These are phyloP conservation scores for Didymella keratinophila DNA, from an alignment of 2,329 filamentous ascomycete genomes.

Conservation along the genomic window DNA sequence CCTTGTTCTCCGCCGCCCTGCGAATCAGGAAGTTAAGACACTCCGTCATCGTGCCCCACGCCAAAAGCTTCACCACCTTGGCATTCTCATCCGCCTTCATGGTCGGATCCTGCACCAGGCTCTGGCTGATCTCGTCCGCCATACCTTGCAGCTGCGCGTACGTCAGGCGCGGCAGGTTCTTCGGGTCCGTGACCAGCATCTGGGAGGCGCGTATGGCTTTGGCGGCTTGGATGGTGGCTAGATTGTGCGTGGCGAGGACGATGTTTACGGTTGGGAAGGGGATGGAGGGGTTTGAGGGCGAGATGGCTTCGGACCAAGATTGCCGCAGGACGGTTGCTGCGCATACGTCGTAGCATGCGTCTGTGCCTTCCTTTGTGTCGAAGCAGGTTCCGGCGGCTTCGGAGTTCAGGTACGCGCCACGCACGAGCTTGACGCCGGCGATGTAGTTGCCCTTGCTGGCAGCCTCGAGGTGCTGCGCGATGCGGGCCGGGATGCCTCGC, in stretches of 20 bases:
- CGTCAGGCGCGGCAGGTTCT: slow-evolving; percentile 48
- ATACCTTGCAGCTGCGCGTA: slow-evolving; percentile 92
- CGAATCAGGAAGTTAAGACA: slow-evolving; percentile 78
- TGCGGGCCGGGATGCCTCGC: slow-evolving; percentile 54
- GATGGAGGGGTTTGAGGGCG: slow-evolving; percentile 46
- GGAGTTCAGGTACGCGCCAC: slow-evolving; percentile 63
- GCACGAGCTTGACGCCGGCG: slow-evolving; percentile 64
- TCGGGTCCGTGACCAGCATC: slow-evolving; percentile 40
- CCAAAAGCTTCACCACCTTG: slow-evolving; percentile 63
- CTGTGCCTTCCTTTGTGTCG: slow-evolving; percentile 62
- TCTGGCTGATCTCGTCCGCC: slow-evolving; percentile 86
- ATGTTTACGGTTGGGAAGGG: slow-evolving; percentile 60
- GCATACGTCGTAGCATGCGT: slow-evolving; percentile 74
- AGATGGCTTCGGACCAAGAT: slow-evolving; percentile 65
- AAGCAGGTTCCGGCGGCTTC: slow-evolving; percentile 62
- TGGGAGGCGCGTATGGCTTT: slow-evolving; percentile 60
- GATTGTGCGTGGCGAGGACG: slow-evolving; percentile 85
- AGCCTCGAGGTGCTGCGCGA: slow-evolving; percentile 56
- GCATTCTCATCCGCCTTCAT: slow-evolving; percentile 49
- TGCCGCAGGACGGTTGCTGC: slow-evolving; percentile 71
- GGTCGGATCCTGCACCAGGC: slow-evolving; percentile 57
- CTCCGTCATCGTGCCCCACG: slow-evolving; percentile 68
- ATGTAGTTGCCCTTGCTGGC: slow-evolving; percentile 60
- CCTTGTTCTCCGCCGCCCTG: slow-evolving; percentile 67
- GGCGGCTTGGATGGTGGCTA: slow-evolving; percentile 68